Base-by-base conservation (phyloP, 768 basidiomycete species). In the Vishniacozyma victoriae region DNA sequence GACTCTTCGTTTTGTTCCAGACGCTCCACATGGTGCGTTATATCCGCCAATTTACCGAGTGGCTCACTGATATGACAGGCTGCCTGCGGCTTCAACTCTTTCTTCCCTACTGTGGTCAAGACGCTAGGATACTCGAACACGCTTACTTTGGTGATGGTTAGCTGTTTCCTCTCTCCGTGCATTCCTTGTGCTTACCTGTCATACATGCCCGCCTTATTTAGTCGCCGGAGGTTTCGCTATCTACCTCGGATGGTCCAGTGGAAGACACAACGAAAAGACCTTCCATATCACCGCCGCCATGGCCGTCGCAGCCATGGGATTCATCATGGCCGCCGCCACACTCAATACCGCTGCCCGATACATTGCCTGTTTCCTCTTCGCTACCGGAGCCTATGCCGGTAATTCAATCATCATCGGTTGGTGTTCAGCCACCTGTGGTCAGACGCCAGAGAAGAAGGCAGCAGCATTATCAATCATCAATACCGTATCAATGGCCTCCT, bases 61-160 rank as follows among this genome's bases (percentile, higher is more conserved):
- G 1, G 63, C 63, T 58, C 41, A 54, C 59, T 47, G 59, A 60
- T 43, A 67, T 62, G 46, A 67, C 64, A 3, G n/a, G 60, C 60
- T 11, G 64, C 64, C 3, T 60, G 51, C 3, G 64, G 60, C 5
- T 56, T 62, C 12, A 67, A 56, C 19, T 50, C 53, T 16, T 66
- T 65, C 51, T 53, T 61, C 40, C 63, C 57, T 1, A 57, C 60
- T 7, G 63, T 66, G 20, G 53, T 66, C 20, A 38, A 46, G 6
- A 66, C 64, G 7, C 60, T 66, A 31, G 60, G 60, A 41, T 52
- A 48, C 48, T 29, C 31, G 19, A 42, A 27, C 3, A 37, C 42
- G 26, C 35, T 49, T 27, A 52, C 55, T 5, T 45, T 62, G 3
- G 31, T 57, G n/a, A n/a, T n/a, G n/a, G 29, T 33, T 9, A 33